phyloP scores from a whole-genome alignment of 768 basidiomycete genomes.

The Tulasnella sp. region DNA sequence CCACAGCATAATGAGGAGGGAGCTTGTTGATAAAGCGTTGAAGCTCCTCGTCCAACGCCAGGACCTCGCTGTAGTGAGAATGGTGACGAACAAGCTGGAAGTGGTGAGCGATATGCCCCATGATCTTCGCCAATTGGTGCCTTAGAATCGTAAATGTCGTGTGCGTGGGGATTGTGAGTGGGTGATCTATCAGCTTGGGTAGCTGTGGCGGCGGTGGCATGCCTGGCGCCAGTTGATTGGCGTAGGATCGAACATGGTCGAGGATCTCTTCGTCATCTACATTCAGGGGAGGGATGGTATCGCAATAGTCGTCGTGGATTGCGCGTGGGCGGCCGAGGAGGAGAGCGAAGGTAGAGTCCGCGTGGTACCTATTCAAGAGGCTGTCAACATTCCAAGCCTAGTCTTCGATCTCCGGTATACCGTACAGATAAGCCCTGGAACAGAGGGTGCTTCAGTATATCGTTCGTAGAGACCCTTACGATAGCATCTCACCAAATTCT shows the following conservation, averaged over 20 bases:
- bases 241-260: constrained; percentile 18
- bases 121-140: constrained; percentile 69
- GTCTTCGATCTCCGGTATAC: neutral
- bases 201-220: constrained; percentile 36
- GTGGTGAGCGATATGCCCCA: constrained; percentile 84
- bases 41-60: constrained; percentile 72
- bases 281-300: constrained; percentile 65
- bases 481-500: constrained; percentile 58
- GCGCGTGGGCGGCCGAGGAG: constrained; percentile 72
- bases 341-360: constrained; percentile 83
- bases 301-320: constrained; percentile 83
- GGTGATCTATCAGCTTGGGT: constrained; percentile 18
- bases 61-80: constrained; percentile 74
- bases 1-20: constrained; percentile 65
- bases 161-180: constrained; percentile 51
- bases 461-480: neutral
- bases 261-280: constrained; percentile 36
- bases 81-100: constrained; percentile 75
- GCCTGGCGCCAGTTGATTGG: constrained; percentile 26
- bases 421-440: constrained; percentile 50
- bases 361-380: constrained; percentile 56
- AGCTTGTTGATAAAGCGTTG: constrained; percentile 61
- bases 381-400: neutral
- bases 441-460: constrained; percentile 12
- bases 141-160: constrained; percentile 85